Conservation (phyloP, 1,284 basidiomycete species). For the Cryptococcus depauperatus region DNA sequence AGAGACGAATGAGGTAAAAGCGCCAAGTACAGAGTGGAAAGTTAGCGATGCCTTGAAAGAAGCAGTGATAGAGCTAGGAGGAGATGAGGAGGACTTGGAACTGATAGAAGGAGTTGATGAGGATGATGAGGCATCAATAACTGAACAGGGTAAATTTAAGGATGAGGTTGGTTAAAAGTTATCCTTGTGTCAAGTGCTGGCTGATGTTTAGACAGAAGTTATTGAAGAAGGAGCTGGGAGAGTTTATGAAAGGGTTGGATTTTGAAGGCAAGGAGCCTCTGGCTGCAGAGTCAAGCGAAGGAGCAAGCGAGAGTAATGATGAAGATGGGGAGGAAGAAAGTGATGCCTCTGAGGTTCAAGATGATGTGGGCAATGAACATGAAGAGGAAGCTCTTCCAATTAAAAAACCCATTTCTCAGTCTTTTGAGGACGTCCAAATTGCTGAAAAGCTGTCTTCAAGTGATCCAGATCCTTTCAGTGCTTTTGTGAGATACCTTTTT, state of each 20-base stretch:
- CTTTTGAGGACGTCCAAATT: conserved; percentile 2
- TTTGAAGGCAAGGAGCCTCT: conserved; percentile 14
- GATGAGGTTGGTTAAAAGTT: conserved; percentile 31
- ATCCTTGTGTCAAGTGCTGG: not conserved
- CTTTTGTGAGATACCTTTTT: conserved; percentile 15
- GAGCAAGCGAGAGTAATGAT: conserved; percentile 24
- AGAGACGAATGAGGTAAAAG: conserved; percentile 5
- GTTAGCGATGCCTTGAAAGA: conserved; percentile 36
- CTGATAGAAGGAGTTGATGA: conserved; percentile 48
- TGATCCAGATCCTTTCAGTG: conserved; percentile 24
- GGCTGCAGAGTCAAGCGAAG: conserved; percentile 19
- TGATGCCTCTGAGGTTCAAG: conserved; percentile 25
- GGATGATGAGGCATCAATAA: conserved; percentile 38
- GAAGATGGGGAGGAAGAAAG: conserved; percentile 38
- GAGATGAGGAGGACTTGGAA: conserved; percentile 51
- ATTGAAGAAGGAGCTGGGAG: conserved; percentile 53
- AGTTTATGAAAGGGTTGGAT: conserved; percentile 55
- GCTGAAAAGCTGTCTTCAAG: not conserved
- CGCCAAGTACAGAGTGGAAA: conserved; percentile 9
- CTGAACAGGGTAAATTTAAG: conserved; percentile 9
- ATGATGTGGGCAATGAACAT: conserved; percentile 26
- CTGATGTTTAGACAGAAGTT: conserved; percentile 44
- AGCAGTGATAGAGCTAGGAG: conserved; percentile 50
- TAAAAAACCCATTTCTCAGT: not conserved
- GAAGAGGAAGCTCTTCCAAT: conserved; percentile 26